Evolutionary conservation across 1,139 yeast species (phyloP).

Genomic region (Scheffersomyces cryptocercus): DNA sequence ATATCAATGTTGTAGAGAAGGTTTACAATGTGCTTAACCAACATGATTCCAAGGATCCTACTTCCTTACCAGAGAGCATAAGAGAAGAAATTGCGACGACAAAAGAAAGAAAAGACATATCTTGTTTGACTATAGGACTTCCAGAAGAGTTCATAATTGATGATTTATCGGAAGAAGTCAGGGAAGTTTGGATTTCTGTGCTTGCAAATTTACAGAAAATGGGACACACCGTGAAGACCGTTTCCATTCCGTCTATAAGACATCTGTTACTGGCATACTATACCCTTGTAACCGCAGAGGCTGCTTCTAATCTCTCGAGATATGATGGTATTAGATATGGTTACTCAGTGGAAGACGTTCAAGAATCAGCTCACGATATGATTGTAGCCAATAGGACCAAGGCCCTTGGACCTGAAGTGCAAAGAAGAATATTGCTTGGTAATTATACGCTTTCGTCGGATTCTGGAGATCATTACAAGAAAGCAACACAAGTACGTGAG

Average conservation of each 20-base stretch:
- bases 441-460: conserved; percentile 78
- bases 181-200: conserved; percentile 46
- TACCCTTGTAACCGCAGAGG: conserved; percentile 89
- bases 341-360: conserved; percentile 22
- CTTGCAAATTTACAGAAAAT: conserved; percentile 40
- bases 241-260: conserved; percentile 70
- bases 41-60: conserved; percentile 78
- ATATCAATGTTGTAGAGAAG: conserved; percentile 39
- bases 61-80: conserved; percentile 49
- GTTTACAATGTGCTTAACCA: conserved; percentile 60
- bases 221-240: conserved; percentile 60
- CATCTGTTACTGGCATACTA: conserved; percentile 81
- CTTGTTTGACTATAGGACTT: conserved; percentile 59
- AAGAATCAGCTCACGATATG: conserved; percentile 33
- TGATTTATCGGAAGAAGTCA: conserved; percentile 53
- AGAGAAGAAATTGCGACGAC: conserved; percentile 27
- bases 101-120: conserved; percentile 4
- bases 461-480: conserved; percentile 76
- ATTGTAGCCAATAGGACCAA: conserved; percentile 60
- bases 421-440: conserved; percentile 80
- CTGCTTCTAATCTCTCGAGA: conserved; percentile 85
- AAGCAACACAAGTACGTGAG: conserved; percentile 71
- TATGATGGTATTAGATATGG: conserved; percentile 93
- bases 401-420: conserved; percentile 82
- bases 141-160: conserved; percentile 64